Conservation (phyloP, 257 asterid species). For the Ligustrum vulgare region DNA sequence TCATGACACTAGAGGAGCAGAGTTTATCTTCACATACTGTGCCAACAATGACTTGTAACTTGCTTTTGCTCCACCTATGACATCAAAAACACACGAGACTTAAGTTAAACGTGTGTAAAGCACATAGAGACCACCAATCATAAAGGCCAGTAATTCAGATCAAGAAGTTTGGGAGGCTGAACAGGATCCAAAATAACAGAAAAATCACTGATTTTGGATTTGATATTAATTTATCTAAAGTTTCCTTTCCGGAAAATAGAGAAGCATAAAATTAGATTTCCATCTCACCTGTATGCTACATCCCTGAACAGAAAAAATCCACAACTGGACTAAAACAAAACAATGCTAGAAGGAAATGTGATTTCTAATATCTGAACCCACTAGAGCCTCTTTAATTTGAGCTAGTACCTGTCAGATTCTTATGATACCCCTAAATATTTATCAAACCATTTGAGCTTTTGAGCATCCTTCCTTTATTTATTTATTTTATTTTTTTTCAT, state of each 20-base stretch:
- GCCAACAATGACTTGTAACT: constrained; percentile 95
- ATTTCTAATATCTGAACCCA: constrained; percentile 3
- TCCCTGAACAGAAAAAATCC: constrained; percentile 10
- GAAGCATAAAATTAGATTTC: constrained; percentile 7
- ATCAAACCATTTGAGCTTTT: not conserved
- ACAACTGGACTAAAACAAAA: constrained; percentile 10
- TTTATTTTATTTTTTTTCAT: not conserved
- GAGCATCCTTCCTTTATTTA: not conserved
- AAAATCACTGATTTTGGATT: not conserved
- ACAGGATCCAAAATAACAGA: constrained; percentile 12
- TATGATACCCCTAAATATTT: not conserved
- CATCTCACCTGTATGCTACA: constrained; percentile 10
- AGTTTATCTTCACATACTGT: constrained; percentile 57
- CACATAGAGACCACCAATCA: constrained; percentile 16
- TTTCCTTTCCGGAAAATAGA: constrained; percentile 16
- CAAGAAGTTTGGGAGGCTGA: constrained; percentile 4
- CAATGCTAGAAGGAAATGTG: constrained; percentile 14
- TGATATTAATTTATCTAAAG: not conserved
- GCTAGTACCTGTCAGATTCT: not conserved
- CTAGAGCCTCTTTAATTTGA: not conserved
- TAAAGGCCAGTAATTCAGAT: constrained; percentile 20
- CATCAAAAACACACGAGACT: constrained; percentile 30
- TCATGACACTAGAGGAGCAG: constrained; percentile 5
- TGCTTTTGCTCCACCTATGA: constrained; percentile 88
- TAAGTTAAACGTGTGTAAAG: constrained; percentile 24